Evolutionary conservation across 139 green algal genomes (phyloP), one percentile per base, ranked within the genome.

Genomic region (Chlorella sp.): DNA sequence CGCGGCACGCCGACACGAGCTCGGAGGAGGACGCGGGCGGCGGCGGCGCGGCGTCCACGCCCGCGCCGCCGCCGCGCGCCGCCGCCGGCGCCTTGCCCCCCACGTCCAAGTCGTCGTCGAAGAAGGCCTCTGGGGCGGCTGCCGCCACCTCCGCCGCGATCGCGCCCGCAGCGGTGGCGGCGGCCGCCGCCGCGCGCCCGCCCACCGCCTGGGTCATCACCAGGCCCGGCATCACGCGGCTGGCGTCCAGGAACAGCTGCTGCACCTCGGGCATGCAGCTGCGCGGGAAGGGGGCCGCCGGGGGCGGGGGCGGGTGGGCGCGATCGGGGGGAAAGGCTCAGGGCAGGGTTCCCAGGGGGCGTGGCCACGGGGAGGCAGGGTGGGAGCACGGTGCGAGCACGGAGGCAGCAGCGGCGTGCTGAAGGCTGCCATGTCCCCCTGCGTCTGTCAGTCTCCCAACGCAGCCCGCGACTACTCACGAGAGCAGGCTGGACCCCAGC

Each of bases 71-170:
- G 1, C n/a, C 43, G 53, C 69, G 65, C 38, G 69, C 38, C 2
- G n/a, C 58, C 7, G 31, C 33, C 0, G 72, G 45, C 25, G 61
- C 61, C 31, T 42, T 48, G 17, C 71, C 72, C 31, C 60, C 72
- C 60, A 78, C 61, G 55, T 78, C 72, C 61, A 78, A 15, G 61
- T 78, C 72, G 35, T 78, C 72, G 25, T 78, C 72, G 27, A 77
- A 69, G 14, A 78, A 55, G 40, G 35, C 36, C 60, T 71, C 41
- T 14, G 56, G 15, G 19, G 56, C 27, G 56, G 56, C 9, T 11
- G 15, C 56, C 11, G 56, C 19, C 56, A 38, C 23, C 15, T 63
- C 56, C 15, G 23, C 56, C 27, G 23, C 56, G 11, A 23, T 33
- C 0, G 41, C 72, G 27, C n/a, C 11, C 35, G 36, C 45, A 0